Percentiles rank a stretch among this genome's conserved stretches.
phyloP scores from a whole-genome alignment of 352 stramenopile species.

The Phytophthora ohioensis region DNA sequence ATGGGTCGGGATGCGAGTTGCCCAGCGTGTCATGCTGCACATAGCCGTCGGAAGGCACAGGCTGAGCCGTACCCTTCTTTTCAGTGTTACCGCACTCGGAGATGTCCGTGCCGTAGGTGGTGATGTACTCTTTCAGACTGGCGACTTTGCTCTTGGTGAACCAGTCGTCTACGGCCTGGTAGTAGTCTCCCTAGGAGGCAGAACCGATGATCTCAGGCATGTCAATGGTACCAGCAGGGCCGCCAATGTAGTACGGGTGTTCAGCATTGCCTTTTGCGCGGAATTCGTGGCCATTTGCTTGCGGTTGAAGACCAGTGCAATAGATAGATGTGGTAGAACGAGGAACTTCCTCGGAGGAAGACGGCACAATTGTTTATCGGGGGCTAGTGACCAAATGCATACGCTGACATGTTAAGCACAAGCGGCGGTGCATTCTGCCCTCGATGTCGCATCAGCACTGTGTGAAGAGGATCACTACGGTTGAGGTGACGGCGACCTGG shows the following conservation, averaged over 20 bases:
- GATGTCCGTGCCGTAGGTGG: slow-evolving; percentile 28
- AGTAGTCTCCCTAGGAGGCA: slow-evolving; percentile 37
- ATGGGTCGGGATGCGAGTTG: slow-evolving; percentile 49
- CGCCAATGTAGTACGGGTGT: slow-evolving; percentile 34
- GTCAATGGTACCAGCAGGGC: slow-evolving; percentile 36
- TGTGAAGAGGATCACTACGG: background rate
- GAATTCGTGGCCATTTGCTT: too few species aligned
- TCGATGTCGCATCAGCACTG: too few species aligned
- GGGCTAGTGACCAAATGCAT: too few species aligned
- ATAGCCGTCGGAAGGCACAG: slow-evolving; percentile 33
- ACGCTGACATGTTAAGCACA: too few species aligned
- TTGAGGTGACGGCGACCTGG: slow-evolving; percentile 4
- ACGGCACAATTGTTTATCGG: too few species aligned
- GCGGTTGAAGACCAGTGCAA: too few species aligned
- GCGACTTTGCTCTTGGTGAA: slow-evolving; percentile 38
- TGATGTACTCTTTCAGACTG: slow-evolving; percentile 42
- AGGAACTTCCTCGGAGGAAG: too few species aligned
- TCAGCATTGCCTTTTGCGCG: slow-evolving; percentile 2
- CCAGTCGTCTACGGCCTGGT: slow-evolving; percentile 33
- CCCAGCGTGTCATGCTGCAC: slow-evolving; percentile 37
- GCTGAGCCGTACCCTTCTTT: slow-evolving; percentile 29
- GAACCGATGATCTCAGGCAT: slow-evolving; percentile 36
- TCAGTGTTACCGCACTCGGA: slow-evolving; percentile 41
- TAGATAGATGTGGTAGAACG: too few species aligned
- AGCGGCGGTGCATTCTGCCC: too few species aligned